Base-by-base conservation (phyloP, 148 eudicot species). In the Rhododendron ferrugineum region DNA sequence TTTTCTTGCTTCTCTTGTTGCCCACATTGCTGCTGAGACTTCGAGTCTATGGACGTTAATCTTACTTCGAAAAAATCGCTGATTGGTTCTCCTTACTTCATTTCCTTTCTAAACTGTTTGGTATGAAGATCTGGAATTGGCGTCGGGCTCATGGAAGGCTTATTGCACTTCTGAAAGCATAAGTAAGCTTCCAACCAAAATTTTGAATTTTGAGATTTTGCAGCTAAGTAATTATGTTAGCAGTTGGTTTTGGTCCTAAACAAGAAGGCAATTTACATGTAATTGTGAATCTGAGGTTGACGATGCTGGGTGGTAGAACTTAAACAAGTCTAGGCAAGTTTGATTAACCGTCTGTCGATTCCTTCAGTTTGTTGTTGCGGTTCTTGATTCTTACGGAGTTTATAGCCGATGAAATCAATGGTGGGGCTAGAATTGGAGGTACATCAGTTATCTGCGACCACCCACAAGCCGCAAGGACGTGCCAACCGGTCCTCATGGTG, bases 1-100 rank as follows among this genome's bases (percentile, higher is more conserved):
- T 89, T 86, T 54, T 85, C 83, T 80, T 88, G 89, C 83, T 86
- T 86, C 73, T 81, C 82, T 28, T 88, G 90, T 60, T 88, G 89
- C 64, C 86, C 86, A 10, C 44, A 50, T 5, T 86, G 92, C 82
- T 85, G 88, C 26, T 88, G 86, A 87, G 49, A 64, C 36, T 3
- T 11, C 15, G 23, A 37, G 34, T 60, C 2, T 11, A 49, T 16
- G 52, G 49, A 9, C 26, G 6, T 30, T 54, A 15, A n/a, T 26
- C 23, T 26, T 62, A 14, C 8, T 44, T 44, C 16, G 26, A n/a
- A n/a, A 82, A 74, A 64, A 14, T 64, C 23, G 2, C 36, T 5
- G 26, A 81, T 34, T 36, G 72, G 16, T 36, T 37, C 72, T 58
- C 56, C 36, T 2, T 5, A 36, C 52, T 40, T 54, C 62, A 23